Conservation (phyloP, 1,284 basidiomycete genomes). For the Mycosarcoma maydis region DNA sequence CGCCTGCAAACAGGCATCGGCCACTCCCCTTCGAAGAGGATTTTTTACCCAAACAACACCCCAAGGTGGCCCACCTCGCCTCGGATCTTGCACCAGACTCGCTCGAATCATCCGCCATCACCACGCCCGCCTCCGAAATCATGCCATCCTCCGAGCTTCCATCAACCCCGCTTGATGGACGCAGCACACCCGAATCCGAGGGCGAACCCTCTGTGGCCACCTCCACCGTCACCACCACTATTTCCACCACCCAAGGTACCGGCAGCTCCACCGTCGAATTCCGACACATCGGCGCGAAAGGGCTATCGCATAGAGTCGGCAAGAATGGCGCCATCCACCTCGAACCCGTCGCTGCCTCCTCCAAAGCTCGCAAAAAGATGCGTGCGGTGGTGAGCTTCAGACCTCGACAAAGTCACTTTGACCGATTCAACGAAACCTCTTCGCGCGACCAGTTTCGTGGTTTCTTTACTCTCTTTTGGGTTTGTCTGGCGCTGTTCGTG, state of each 20-base stretch:
- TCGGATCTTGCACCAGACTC: slow-evolving; percentile 10
- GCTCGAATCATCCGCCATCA: slow-evolving; percentile 9
- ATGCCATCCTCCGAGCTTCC: slow-evolving; percentile 19
- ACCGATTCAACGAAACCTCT: slow-evolving; percentile 51
- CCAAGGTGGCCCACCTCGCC: slow-evolving; percentile 20
- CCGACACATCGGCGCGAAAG: slow-evolving; percentile 49
- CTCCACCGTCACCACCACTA: slow-evolving; percentile 49
- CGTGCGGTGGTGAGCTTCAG: slow-evolving; percentile 58
- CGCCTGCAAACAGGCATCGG: neutral
- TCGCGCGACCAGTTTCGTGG: slow-evolving; percentile 59
- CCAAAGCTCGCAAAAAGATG: slow-evolving; percentile 46
- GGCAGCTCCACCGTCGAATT: slow-evolving; percentile 44
- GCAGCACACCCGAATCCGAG: slow-evolving; percentile 34
- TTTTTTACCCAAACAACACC: slow-evolving; percentile 22
- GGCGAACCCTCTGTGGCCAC: slow-evolving; percentile 34
- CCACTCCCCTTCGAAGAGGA: slow-evolving; percentile 26
- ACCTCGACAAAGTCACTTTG: slow-evolving; percentile 51
- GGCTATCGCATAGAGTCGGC: slow-evolving; percentile 43
- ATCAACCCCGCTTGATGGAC: slow-evolving; percentile 20
- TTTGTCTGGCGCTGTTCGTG: slow-evolving; percentile 59
- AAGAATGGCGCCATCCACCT: slow-evolving; percentile 53
- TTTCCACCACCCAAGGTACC: slow-evolving; percentile 24
- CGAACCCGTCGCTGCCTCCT: slow-evolving; percentile 39
- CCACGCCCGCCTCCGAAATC: slow-evolving; percentile 29
- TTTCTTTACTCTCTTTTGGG: slow-evolving; percentile 66